Conservation (phyloP, 2,329 filamentous ascomycete genomes). For the Cordyceps javanica region DNA sequence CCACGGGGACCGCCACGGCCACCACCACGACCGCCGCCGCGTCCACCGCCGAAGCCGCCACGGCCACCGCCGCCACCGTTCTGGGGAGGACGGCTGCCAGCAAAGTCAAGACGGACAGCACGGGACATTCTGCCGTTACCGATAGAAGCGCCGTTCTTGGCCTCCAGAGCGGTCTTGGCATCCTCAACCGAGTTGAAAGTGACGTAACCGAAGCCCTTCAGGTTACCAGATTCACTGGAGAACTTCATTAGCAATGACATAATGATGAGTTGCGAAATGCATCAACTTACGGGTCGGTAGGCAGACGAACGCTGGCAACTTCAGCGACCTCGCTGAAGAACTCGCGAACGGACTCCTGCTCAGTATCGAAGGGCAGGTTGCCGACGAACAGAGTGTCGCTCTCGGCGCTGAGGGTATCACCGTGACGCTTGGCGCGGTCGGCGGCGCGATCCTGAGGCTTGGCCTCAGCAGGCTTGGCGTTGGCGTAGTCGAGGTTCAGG, state of each 20-base stretch:
- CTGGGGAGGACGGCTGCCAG: slow-evolving; percentile 58
- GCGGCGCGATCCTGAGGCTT: slow-evolving; percentile 50
- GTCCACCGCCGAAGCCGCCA: slow-evolving; percentile 46
- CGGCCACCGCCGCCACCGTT: slow-evolving; percentile 43
- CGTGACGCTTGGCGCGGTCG: slow-evolving; percentile 63
- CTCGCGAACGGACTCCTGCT: slow-evolving; percentile 67
- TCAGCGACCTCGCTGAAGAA: slow-evolving; percentile 67
- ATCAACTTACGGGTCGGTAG: slow-evolving; percentile 65
- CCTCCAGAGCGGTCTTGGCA: slow-evolving; percentile 66
- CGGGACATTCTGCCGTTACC: slow-evolving; percentile 64
- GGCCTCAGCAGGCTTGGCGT: slow-evolving; percentile 53
- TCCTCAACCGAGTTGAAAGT: slow-evolving; percentile 78
- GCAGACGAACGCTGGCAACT: slow-evolving; percentile 76
- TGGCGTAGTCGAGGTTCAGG: slow-evolving; percentile 75
- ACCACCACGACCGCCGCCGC: slow-evolving; percentile 43
- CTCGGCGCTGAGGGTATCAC: slow-evolving; percentile 72
- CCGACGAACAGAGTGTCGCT: slow-evolving; percentile 87
- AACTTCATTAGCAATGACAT: slow-evolving; percentile 13
- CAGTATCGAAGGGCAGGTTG: slow-evolving; percentile 80
- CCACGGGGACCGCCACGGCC: slow-evolving; percentile 46
- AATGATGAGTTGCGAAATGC: fast-evolving
- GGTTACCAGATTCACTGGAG: slow-evolving; percentile 64
- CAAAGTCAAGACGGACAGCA: slow-evolving; percentile 76
- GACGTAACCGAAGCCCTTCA: slow-evolving; percentile 92
- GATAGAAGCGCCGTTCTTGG: slow-evolving; percentile 60